These are phyloP conservation scores for Santalum album DNA, from an alignment of 164 flowering plant genomes.

Conservation along the genomic window DNA sequence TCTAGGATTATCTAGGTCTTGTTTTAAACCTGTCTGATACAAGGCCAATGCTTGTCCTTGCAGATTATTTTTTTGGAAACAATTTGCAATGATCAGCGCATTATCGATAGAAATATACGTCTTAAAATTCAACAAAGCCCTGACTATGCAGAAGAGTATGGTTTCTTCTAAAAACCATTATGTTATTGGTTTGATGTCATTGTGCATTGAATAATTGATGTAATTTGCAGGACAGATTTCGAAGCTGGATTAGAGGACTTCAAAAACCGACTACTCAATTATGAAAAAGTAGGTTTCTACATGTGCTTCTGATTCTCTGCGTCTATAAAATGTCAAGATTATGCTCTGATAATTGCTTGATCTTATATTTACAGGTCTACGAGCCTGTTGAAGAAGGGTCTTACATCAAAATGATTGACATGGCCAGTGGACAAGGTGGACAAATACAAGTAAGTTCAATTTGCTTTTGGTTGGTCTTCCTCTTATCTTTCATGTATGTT, in stretches of 20 bases:
- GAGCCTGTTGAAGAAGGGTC: constrained; percentile 99
- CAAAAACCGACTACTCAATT: constrained; percentile 67
- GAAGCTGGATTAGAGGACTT: constrained; percentile 85
- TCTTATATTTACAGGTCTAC: constrained; percentile 68
- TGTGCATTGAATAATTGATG: constrained; percentile 7
- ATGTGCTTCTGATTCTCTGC: background rate
- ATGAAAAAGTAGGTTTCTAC: constrained; percentile 52
- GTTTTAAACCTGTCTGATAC: background rate
- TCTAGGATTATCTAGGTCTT: too few relatives aligned
- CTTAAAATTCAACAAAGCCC: constrained; percentile 99
- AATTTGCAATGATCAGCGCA: constrained; percentile 71
- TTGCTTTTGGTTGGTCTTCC: background rate
- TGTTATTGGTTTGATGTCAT: constrained; percentile 1
- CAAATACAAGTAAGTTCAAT: constrained; percentile 75
- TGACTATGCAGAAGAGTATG: constrained; percentile 92
- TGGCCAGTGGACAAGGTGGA: constrained; percentile 94
- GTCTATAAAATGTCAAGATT: background rate
- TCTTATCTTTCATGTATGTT: background rate
- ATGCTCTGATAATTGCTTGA: too few relatives aligned
- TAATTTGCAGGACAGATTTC: constrained; percentile 72
- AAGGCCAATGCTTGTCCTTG: constrained; percentile 1
- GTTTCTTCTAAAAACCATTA: background rate
- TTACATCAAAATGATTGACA: constrained; percentile 97
- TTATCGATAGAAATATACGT: constrained; percentile 91
- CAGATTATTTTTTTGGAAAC: constrained; percentile 97